A percentile compares a stretch with the other conserved stretches of the same genome.
phyloP scores from a whole-genome alignment of 2,329 filamentous ascomycete species.

The Monilinia fructigena region DNA sequence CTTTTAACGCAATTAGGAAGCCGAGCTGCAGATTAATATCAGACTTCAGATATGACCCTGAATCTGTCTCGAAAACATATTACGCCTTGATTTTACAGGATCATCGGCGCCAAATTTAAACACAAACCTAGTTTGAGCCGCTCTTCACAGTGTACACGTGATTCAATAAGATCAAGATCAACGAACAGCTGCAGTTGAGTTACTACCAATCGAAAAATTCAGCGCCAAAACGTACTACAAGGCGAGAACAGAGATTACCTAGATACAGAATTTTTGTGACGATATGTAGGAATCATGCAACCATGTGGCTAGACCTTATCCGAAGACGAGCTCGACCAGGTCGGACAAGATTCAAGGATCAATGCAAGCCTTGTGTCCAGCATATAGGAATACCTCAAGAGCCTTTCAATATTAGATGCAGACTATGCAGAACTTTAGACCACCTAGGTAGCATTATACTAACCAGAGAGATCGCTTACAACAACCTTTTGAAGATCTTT shows the following conservation, averaged over 20 bases:
- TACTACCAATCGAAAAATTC: background rate
- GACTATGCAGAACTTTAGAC: background rate
- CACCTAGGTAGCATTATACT: background rate
- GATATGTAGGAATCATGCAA: background rate
- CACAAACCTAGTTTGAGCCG: background rate
- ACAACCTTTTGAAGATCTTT: too few relatives aligned
- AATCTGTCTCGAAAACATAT: background rate
- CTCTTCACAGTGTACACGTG: background rate
- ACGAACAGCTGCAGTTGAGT: background rate
- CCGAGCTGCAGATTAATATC: constrained; percentile 9
- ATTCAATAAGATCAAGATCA: background rate
- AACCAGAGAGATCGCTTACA: background rate
- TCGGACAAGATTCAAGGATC: background rate
- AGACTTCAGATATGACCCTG: background rate
- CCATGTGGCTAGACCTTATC: background rate
- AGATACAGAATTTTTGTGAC: background rate
- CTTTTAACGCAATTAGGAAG: constrained; percentile 6
- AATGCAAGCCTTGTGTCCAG: background rate
- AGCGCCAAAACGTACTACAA: background rate
- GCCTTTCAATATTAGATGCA: constrained; percentile 2
- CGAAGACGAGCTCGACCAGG: background rate
- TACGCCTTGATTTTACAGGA: background rate
- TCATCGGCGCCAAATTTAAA: background rate
- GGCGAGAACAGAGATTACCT: background rate
- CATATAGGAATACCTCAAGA: background rate